Base-by-base conservation (phyloP, 495 filamentous ascomycete species). In the Bathelium albidoporum region DNA sequence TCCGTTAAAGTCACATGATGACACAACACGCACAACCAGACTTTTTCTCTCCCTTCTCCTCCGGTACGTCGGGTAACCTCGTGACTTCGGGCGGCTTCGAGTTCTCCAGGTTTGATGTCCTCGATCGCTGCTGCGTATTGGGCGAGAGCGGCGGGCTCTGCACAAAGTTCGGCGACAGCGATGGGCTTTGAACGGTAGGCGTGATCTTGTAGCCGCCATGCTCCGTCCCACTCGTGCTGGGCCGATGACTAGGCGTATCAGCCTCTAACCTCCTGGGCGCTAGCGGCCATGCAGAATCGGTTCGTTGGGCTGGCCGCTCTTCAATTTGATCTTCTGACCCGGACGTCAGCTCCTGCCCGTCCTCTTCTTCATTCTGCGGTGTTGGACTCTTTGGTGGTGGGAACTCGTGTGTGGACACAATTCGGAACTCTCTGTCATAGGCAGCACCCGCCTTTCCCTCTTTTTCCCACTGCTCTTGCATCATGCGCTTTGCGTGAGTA, bases 381-480 rank as follows among this genome's bases (percentile, higher is more conserved):
- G 26, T 31, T 49, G 18, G 63, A 32, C n/a, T 60, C 59, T 62
- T 64, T 43, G 61, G 61, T 53, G 31, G 43, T n/a, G 39, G n/a
- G 12, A 74, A 66, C 18, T 75, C 69, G 11, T 69, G 67, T 14
- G 73, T 64, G 49, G 88, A 89, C 34, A 96, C 77, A 32, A 90
- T 87, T 29, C 85, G 84, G 76, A 95, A 89, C 68, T 94, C 83
- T 65, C 83, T 85, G 72, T 95, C 92, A 73, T 93, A 95, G 32
- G 86, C 81, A 55, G 81, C 88, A 4, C 88, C 89, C 64, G 86
- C 86, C 59, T 88, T 89, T 59, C 91, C 91, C 75, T 96, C 91
- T 68, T 85, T 86, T 75, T 91, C 91, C 91, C 90, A 95, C 71
- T 94, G 90, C 73, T 97, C 90, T 78, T 97, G 94, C 71, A 91